Percentiles rank a stretch among this genome's conserved stretches.
phyloP scores from a whole-genome alignment of 768 basidiomycete genomes.

The Suillus placidus region DNA sequence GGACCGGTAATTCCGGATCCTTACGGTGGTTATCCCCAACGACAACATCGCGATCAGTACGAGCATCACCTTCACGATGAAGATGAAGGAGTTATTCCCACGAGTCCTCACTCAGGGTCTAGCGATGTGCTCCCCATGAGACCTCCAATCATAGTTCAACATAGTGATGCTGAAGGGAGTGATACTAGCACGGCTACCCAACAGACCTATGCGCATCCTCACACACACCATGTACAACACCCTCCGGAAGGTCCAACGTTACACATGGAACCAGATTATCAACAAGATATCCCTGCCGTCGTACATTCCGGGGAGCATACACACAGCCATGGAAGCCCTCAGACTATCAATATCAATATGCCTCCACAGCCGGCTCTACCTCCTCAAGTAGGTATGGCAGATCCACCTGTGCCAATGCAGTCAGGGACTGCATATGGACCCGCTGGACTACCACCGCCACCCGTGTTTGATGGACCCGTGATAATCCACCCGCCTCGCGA shows the following conservation, averaged over 20 bases:
- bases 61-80: slow-evolving; percentile 11
- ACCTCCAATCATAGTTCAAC: not conserved
- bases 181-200: not conserved
- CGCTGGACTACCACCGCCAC: slow-evolving; percentile 4
- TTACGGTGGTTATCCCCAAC: slow-evolving; percentile 11
- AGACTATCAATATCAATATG: slow-evolving; percentile 18
- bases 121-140: not conserved
- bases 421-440: not conserved
- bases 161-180: not conserved
- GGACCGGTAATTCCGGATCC: slow-evolving; percentile 33
- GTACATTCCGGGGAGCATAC: slow-evolving; percentile 10
- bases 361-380: not conserved
- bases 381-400: not conserved
- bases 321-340: slow-evolving; percentile 10
- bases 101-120: not conserved
- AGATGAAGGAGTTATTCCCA: slow-evolving; percentile 28
- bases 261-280: not conserved
- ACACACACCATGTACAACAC: not conserved
- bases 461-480: slow-evolving; percentile 10
- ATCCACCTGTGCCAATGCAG: not conserved
- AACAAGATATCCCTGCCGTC: slow-evolving; percentile 18
- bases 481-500: slow-evolving; percentile 24
- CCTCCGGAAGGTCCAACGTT: not conserved
- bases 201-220: not conserved
- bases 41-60: slow-evolving; percentile 12